These are phyloP conservation scores for Solanum rostratum DNA, from an alignment of 257 asterid species.

Conservation along the genomic window DNA sequence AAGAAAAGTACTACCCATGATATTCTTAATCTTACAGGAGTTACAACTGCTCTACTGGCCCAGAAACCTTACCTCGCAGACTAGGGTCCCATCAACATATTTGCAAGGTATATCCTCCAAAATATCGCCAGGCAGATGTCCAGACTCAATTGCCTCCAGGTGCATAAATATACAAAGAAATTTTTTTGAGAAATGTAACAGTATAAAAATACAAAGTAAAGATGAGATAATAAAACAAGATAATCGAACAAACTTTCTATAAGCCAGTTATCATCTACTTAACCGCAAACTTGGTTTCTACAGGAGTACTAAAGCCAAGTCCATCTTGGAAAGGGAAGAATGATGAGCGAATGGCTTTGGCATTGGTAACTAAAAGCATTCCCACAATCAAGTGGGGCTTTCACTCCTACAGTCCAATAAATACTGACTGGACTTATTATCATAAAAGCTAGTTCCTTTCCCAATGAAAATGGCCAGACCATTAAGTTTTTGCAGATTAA, in stretches of 20 bases:
- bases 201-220: neutral
- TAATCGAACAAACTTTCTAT: neutral
- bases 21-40: neutral
- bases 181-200: neutral
- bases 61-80: slow-evolving; percentile 64
- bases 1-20: neutral
- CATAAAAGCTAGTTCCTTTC: neutral
- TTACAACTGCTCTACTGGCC: neutral
- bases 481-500: neutral
- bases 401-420: neutral
- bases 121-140: slow-evolving; percentile 81
- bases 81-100: slow-evolving; percentile 59
- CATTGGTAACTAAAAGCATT: neutral
- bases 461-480: neutral
- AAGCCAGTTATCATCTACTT: neutral
- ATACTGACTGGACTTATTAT: neutral
- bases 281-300: neutral
- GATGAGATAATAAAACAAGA: neutral
- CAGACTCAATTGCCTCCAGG: slow-evolving; percentile 86
- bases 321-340: neutral
- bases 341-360: neutral
- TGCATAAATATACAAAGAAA: slow-evolving; percentile 6
- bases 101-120: slow-evolving; percentile 89
- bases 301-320: neutral
- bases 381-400: neutral